phyloP scores from a whole-genome alignment of 2,329 filamentous ascomycete genomes.

The Blastomyces parvus region DNA sequence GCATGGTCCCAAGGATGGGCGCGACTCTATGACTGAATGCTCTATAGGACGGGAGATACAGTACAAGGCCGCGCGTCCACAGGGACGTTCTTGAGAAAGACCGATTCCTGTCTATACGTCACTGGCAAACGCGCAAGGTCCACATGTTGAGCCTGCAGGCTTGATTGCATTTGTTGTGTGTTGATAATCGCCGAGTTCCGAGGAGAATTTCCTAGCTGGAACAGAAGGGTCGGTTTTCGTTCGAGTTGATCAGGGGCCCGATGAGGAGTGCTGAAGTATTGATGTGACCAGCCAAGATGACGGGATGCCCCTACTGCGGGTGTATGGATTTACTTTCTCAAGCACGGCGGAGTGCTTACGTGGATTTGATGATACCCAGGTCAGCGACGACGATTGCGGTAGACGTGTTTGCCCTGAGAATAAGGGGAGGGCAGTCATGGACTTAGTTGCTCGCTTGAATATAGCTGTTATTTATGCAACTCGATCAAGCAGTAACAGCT shows the following conservation, averaged over 20 bases:
- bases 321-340: conserved; percentile 18
- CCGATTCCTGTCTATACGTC: conserved; percentile 14
- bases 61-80: conserved; percentile 8
- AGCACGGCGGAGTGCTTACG: conserved; percentile 17
- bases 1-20: conserved; percentile 4
- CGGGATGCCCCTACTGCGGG: conserved; percentile 15
- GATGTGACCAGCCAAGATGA: conserved; percentile 23
- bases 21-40: conserved; percentile 14
- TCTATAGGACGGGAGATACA: neutral
- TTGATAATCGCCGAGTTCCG: conserved; percentile 19
- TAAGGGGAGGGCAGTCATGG: neutral
- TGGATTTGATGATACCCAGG: conserved; percentile 16
- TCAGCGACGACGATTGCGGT: conserved; percentile 22
- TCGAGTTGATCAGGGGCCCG: conserved; percentile 16
- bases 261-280: conserved; percentile 12
- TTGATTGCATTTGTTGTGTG: conserved; percentile 17
- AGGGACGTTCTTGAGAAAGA: conserved; percentile 12
- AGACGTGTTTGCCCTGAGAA: conserved; percentile 5
- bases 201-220: conserved; percentile 18
- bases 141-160: conserved; percentile 9
- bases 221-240: conserved; percentile 17
- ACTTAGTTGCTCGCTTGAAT: neutral
- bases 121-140: neutral
- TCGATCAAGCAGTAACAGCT: neutral
- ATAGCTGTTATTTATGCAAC: neutral